phyloP scores from a whole-genome alignment of 768 basidiomycete genomes.

The Psilocybe tampanensis region DNA sequence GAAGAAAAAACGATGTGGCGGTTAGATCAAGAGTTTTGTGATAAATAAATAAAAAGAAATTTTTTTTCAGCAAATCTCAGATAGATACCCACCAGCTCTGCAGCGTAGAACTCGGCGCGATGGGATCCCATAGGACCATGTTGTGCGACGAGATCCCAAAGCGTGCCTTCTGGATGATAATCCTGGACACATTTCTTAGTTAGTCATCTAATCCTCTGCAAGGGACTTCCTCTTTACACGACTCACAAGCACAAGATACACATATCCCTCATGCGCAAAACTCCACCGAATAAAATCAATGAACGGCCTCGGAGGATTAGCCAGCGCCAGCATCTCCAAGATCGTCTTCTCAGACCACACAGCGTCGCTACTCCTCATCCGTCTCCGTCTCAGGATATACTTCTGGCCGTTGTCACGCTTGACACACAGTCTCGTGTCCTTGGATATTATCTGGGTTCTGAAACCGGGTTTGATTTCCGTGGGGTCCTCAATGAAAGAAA shows the following conservation, averaged over 20 bases:
- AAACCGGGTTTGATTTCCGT: constrained; percentile 4
- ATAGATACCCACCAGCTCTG: constrained; percentile 60
- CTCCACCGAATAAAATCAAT: constrained; percentile 39
- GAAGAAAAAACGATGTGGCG: too few relatives aligned
- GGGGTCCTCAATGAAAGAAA: constrained; percentile 34
- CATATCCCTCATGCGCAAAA: constrained; percentile 40
- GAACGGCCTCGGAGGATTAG: constrained; percentile 37
- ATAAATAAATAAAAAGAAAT: too few relatives aligned
- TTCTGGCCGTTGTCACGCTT: constrained; percentile 33
- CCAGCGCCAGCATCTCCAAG: constrained; percentile 37
- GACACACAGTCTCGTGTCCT: constrained; percentile 13
- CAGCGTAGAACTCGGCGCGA: constrained; percentile 44
- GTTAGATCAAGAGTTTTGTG: too few relatives aligned
- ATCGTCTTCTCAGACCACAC: constrained; percentile 35
- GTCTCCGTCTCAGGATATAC: constrained; percentile 31
- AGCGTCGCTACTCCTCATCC: constrained; percentile 18
- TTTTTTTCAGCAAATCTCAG: too few relatives aligned
- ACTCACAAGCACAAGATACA: constrained; percentile 36
- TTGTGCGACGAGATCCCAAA: constrained; percentile 31
- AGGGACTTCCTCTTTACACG: too few relatives aligned
- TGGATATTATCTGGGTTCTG: constrained; percentile 7
- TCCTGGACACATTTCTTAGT: constrained; percentile 18
- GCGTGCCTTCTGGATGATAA: constrained; percentile 14
- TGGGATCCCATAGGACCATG: constrained; percentile 37
- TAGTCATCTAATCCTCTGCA: too few relatives aligned